These are phyloP conservation scores for Calonectria honghensis DNA, from an alignment of 2,329 filamentous ascomycete species.

Conservation along the genomic window DNA sequence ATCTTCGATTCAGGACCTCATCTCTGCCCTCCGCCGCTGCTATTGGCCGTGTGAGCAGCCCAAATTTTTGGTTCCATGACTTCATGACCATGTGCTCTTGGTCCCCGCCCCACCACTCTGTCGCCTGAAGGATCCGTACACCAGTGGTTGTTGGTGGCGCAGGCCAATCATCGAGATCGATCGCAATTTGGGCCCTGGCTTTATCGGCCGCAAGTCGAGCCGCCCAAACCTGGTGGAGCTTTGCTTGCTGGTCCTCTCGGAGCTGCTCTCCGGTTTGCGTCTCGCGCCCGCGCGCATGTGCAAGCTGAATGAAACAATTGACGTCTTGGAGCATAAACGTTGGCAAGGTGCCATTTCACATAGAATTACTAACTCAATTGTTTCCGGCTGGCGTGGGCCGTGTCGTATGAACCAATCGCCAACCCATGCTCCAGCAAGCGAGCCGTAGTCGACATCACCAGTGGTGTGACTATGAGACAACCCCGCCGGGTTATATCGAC, in stretches of 20 bases:
- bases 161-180: constrained; percentile 44
- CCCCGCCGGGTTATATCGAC: constrained; percentile 42
- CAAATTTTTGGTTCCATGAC: constrained; percentile 47
- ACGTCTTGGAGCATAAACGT: constrained; percentile 14
- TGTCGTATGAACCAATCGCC: constrained; percentile 40
- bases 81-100: constrained; percentile 37
- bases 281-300: background rate
- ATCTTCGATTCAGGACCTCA: constrained; percentile 27
- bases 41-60: constrained; percentile 24
- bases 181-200: constrained; percentile 40
- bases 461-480: constrained; percentile 46
- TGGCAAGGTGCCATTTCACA: constrained; percentile 24
- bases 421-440: constrained; percentile 40
- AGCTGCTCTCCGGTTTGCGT: constrained; percentile 5
- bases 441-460: constrained; percentile 30
- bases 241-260: background rate
- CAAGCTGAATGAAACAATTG: constrained; percentile 3
- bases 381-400: constrained; percentile 22
- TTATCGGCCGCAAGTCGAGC: constrained; percentile 45
- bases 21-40: background rate
- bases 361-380: constrained; percentile 17
- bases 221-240: constrained; percentile 31
- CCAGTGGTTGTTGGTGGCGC: constrained; percentile 40
- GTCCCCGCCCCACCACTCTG: constrained; percentile 42
- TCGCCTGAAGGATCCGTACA: constrained; percentile 38